These are phyloP conservation scores for Gnaphalium uliginosum DNA, from an alignment of 129 eudicot genomes.

Conservation along the genomic window DNA sequence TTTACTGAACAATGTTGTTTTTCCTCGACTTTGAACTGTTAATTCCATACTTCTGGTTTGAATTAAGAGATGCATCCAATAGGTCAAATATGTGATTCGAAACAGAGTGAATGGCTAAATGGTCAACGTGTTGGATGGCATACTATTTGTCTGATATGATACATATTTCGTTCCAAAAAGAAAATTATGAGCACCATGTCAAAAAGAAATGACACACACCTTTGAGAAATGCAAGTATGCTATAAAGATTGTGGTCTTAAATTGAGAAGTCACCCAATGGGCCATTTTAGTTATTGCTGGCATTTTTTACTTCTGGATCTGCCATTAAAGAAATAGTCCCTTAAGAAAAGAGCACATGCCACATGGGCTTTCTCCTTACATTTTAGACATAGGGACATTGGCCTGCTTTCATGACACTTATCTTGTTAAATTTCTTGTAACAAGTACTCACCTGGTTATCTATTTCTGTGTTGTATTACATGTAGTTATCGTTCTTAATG, in stretches of 20 bases:
- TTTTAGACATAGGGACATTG: neutral
- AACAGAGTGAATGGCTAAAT: neutral
- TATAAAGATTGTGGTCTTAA: neutral
- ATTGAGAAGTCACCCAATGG: neutral
- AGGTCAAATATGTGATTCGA: neutral
- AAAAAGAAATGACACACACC: neutral
- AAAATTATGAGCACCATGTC: neutral
- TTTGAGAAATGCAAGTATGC: neutral
- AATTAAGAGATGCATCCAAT: slow-evolving; percentile 12
- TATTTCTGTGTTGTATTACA: neutral
- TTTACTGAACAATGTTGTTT: slow-evolving; percentile 3
- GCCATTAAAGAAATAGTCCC: slow-evolving; percentile 15
- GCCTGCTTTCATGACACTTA: slow-evolving; percentile 11
- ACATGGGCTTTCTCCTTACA: slow-evolving; percentile 3
- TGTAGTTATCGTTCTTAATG: neutral
- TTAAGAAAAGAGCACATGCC: neutral
- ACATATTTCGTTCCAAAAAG: neutral
- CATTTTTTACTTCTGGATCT: slow-evolving; percentile 8
- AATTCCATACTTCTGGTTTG: neutral
- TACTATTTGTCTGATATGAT: neutral
- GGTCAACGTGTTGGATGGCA: neutral
- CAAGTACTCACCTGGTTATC: neutral
- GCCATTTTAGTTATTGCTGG: neutral
- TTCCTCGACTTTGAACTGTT: neutral
- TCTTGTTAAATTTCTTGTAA: slow-evolving; percentile 1